Base-by-base conservation (phyloP, 2,329 filamentous ascomycete species). In the Exophiala viscosa region DNA sequence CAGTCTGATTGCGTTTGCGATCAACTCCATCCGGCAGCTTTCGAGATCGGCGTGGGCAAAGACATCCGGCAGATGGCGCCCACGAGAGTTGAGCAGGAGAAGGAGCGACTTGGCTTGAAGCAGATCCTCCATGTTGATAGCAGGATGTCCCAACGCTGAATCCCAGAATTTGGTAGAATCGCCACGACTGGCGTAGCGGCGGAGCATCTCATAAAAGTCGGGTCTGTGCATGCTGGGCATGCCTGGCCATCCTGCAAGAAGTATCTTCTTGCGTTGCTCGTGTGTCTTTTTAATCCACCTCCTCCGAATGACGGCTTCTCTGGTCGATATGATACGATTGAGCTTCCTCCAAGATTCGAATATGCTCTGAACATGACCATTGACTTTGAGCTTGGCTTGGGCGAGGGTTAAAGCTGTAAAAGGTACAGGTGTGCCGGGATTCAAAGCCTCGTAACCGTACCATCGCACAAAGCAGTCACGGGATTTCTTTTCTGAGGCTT, bases 81-180 rank as follows among this genome's bases (percentile, higher is more conserved):
- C 79, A 5, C 81, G 71, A 0, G 78, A 65, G 49, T 81, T 79
- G 9, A 85, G 62, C n/a, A 84, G 66, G 6, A 84, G 63, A 0
- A 72, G 69, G 6, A 85, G 60, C 0, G 66, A 53, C 42, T 73
- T 76, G 0, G 71, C 63, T 18, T 74, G 68, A 0, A 60, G 47
- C 1, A 85, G 66, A 59, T 84, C 81, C 48, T 84, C 77, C 38
- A 78, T 68, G 57, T 84, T 85, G 62, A 84, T 75, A 42, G 76
- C 70, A 0, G 81, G 80, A 71, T 73, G 81, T 39, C 79, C 62
- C 53, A 67, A 80, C 6, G 65, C 31, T n/a, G n/a, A 34, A 10
- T 34, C 36, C 23, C 35, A 39, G 23, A 5, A 42, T 7, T 14
- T 41, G 14, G 2, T 53, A 7, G 23, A 28, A 1, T 28, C 8